Evolutionary conservation across 1,284 basidiomycete genomes (phyloP), one percentile per base, ranked within the genome.

Genomic region (Ceratobasidium sp.): DNA sequence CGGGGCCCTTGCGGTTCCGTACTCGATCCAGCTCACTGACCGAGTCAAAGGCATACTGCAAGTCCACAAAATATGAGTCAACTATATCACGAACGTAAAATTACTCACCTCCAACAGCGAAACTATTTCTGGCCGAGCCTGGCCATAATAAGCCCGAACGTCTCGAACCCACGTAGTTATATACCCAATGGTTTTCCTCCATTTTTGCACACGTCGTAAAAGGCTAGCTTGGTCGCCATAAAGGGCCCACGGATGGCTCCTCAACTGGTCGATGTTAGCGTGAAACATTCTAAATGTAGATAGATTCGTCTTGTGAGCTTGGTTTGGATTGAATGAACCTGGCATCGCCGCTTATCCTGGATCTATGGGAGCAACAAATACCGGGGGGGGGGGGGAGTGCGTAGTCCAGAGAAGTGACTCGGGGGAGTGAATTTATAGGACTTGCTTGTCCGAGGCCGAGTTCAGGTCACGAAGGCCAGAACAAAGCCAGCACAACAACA

Each of bases 81-180:
- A 13, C 11, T 11, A 5, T 43, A 62, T 11, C 14, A 62, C 1
- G n/a, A 24, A 22, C 22, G 14, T 22, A 31, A 22, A 5, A 46
- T 43, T 24, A 61, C 68, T 72, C n/a, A 51, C 68, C 46, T 61
- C 56, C 9, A 72, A 43, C 31, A 72, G 31, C 22, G 31, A 39
- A 61, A 72, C 68, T 11, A 72, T 72, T 46, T 72, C 68, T 29
- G 68, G 56, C 11, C 68, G 68, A 39, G 68, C 68, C 37, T 61
- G 68, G 31, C 31, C 39, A 27, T 61, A 72, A 27, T 72, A 72
- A 19, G 68, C 68, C 29, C 68, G 68, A 29, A 29, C 56, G 24
- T 72, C 68, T 29, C 24, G 24, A 49, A 72, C 54, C 68, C 68
- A 72, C 27, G 49, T 31, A 37, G 68, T 72, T 24, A 72, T 24